Base-by-base conservation (phyloP, 192 early-diverging fungal genomes). In the Diversispora eburnea region DNA sequence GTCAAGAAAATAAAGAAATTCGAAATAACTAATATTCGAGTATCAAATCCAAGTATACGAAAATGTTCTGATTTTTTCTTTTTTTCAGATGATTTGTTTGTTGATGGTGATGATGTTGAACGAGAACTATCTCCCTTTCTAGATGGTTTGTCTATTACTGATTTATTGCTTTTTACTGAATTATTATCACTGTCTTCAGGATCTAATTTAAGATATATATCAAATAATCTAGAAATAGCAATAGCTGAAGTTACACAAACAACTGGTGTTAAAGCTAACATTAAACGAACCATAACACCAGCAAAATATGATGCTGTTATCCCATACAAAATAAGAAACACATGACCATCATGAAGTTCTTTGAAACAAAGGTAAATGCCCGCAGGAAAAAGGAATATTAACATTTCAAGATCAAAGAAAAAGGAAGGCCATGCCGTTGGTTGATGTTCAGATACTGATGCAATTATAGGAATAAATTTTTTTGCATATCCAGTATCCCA, bases 401-500 rank as follows among this genome's bases (percentile, higher is more conserved):
- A 86, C 82, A 98, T 84, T 67, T 98, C 91, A 41, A 99, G 86
- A 78, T 99, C 98, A 81, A 99, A 99, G 85, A 99, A 99, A 86
- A 98, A 98, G 25, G 96, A 94, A 10, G 98, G 89, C 98, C 98
- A 99, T 0, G 98, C 88, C 5, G 98, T 99, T 22, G 98, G 98
- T 80, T 99, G 98, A 83, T 99, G 98, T 81, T 99, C 98, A 6
- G 97, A 99, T 45, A 99, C 98, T 20, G 98, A 99, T 0, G 98
- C 98, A 78, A 99, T 99, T 75, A 99, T 99, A 0, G 98, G 98
- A 81, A 99, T 99, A 77, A 99, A 90, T 65, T 92, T 95, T 84
- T 99, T 99, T 65, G 98, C 98, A 75, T 99, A 99, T n/a, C 93
- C 94, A 8, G 98, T 99, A 82, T 99, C 98, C 90, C 94, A 99